phyloP scores from a whole-genome alignment of 495 filamentous ascomycete species.

The Penicillium desertorum region DNA sequence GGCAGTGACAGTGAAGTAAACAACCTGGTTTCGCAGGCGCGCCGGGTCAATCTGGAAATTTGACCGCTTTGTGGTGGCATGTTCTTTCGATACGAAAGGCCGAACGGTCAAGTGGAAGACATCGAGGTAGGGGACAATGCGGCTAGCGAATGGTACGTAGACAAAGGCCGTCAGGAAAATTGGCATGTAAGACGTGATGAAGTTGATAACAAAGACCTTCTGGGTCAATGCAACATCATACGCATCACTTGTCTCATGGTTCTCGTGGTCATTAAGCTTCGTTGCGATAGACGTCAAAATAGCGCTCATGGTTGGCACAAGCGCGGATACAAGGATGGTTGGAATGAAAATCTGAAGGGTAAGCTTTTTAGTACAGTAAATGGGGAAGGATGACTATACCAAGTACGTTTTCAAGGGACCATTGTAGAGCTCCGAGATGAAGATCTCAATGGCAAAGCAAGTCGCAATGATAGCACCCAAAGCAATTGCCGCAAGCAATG shows the following conservation, averaged over 20 bases:
- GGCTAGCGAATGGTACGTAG: slow-evolving; percentile 88
- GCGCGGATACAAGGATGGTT: slow-evolving; percentile 76
- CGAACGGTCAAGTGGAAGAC: slow-evolving; percentile 76
- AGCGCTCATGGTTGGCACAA: slow-evolving; percentile 74
- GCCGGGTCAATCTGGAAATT: slow-evolving; percentile 82
- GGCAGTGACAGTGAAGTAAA: slow-evolving; percentile 96
- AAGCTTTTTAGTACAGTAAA: not conserved
- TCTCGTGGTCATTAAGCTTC: slow-evolving; percentile 80
- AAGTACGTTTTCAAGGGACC: slow-evolving; percentile 84
- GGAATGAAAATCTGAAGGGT: slow-evolving; percentile 73
- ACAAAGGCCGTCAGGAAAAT: slow-evolving; percentile 94
- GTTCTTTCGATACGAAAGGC: slow-evolving; percentile 69
- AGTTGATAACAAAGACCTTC: slow-evolving; percentile 95
- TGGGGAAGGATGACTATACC: slow-evolving; percentile 48
- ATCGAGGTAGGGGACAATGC: slow-evolving; percentile 87
- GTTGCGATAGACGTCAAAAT: slow-evolving; percentile 77
- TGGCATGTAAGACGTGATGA: slow-evolving; percentile 93
- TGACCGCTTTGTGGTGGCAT: slow-evolving; percentile 55
- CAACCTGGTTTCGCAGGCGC: slow-evolving; percentile 84
- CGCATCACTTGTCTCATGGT: slow-evolving; percentile 80
- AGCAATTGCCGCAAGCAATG: slow-evolving; percentile 62
- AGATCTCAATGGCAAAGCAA: slow-evolving; percentile 94
- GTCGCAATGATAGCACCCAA: slow-evolving; percentile 80
- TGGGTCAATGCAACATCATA: slow-evolving; percentile 80
- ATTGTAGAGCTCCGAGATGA: slow-evolving; percentile 90